These are phyloP conservation scores for Chlamydomonas incerta DNA, from an alignment of 139 green algal species.

Conservation along the genomic window DNA sequence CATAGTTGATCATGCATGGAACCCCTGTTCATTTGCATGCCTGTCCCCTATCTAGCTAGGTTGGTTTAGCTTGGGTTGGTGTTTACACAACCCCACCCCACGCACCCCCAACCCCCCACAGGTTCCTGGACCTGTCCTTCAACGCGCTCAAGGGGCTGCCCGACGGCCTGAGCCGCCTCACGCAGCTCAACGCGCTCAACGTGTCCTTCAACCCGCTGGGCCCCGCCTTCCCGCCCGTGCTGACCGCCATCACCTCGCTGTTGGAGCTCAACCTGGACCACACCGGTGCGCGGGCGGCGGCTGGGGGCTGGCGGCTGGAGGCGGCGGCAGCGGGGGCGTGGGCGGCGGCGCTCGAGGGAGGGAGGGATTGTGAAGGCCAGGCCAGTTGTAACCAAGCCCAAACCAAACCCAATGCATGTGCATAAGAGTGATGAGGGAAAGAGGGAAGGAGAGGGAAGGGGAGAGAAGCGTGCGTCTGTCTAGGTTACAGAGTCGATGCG, in stretches of 20 bases:
- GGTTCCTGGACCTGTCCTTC: constrained; percentile 65
- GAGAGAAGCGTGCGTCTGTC: too few relatives aligned
- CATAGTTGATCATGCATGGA: too few relatives aligned
- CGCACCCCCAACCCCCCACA: not conserved
- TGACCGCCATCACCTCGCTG: constrained; percentile 57
- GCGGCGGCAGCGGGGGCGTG: not conserved
- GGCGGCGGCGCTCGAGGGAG: too few relatives aligned
- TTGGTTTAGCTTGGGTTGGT: not conserved
- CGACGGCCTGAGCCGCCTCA: constrained; percentile 29
- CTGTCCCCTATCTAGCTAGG: too few relatives aligned
- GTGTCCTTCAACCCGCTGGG: constrained; percentile 66
- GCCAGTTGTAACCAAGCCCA: too few relatives aligned
- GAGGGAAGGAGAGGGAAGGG: too few relatives aligned
- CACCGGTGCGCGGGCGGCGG: constrained; percentile 41
- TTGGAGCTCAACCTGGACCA: constrained; percentile 73
- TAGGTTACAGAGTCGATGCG: too few relatives aligned
- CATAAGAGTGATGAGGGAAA: too few relatives aligned
- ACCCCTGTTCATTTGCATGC: too few relatives aligned
- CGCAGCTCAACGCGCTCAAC: constrained; percentile 59
- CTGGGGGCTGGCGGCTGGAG: not conserved
- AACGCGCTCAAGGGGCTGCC: constrained; percentile 56
- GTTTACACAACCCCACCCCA: not conserved
- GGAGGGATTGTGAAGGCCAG: too few relatives aligned
- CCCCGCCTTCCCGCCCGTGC: constrained; percentile 48
- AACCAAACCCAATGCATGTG: too few relatives aligned